Percentiles rank a stretch among this genome's conserved stretches.
phyloP scores from a whole-genome alignment of 1,284 basidiomycete species.

The Apiotrichum akiyoshidainum region DNA sequence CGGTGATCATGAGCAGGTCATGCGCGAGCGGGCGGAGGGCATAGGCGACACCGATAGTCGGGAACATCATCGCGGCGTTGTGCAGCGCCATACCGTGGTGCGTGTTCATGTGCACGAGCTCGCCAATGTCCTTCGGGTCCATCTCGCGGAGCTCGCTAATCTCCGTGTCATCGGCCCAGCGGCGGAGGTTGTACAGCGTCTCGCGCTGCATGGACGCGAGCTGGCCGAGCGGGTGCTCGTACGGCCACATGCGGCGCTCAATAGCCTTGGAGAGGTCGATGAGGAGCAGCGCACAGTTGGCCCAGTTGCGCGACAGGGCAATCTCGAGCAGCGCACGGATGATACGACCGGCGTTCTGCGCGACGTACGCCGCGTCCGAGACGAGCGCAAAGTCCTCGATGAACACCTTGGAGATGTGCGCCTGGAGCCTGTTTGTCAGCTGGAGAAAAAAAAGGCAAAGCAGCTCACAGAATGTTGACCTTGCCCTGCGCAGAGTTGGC shows the following conservation, averaged over 20 bases:
- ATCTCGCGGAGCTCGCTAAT: constrained; percentile 73
- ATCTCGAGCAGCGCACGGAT: constrained; percentile 92
- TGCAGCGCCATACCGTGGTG: constrained; percentile 75
- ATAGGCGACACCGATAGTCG: constrained; percentile 66
- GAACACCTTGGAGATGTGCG: constrained; percentile 73
- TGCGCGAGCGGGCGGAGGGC: constrained; percentile 74
- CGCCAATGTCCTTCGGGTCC: constrained; percentile 71
- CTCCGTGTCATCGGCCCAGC: constrained; percentile 80
- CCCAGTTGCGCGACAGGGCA: constrained; percentile 87
- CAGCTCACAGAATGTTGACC: constrained; percentile 77
- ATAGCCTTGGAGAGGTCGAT: constrained; percentile 92
- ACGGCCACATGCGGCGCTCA: constrained; percentile 92
- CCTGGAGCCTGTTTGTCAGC: constrained; percentile 61
- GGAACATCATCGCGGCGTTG: constrained; percentile 81
- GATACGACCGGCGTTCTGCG: constrained; percentile 90
- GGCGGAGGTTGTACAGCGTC: constrained; percentile 72
- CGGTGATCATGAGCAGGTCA: constrained; percentile 75
- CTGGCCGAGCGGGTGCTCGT: constrained; percentile 85
- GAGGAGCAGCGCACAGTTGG: constrained; percentile 71
- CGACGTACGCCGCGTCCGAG: constrained; percentile 89
- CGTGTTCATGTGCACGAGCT: constrained; percentile 83
- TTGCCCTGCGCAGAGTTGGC: constrained; percentile 79
- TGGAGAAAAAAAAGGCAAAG: neutral
- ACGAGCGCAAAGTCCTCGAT: constrained; percentile 96
- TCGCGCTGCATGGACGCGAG: constrained; percentile 70